phyloP scores from a whole-genome alignment of 169 alveolate genomes.

The Plasmodium gonderi region DNA sequence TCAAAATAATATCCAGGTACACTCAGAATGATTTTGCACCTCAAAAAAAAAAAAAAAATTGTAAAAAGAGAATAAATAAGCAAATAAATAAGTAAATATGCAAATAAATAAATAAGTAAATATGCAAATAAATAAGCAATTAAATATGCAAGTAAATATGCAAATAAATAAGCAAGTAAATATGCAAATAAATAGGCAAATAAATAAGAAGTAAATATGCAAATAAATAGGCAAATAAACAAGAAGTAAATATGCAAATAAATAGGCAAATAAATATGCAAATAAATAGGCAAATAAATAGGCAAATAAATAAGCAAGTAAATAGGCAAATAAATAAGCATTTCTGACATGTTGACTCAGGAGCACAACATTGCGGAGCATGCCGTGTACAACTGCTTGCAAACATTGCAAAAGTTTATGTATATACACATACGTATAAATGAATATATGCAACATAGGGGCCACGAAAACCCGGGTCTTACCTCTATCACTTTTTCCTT shows the following conservation, averaged over 20 bases:
- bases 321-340: too few species aligned
- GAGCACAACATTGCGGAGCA: too few species aligned
- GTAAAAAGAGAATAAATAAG: not conserved
- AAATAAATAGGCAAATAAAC: not conserved
- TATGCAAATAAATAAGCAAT: not conserved
- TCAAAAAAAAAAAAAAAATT: not conserved
- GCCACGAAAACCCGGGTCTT: not conserved
- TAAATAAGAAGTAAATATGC: not conserved
- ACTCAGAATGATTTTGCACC: too few species aligned
- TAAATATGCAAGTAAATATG: not conserved
- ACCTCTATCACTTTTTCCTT: not conserved
- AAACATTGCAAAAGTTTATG: not conserved
- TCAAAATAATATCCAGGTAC: too few species aligned
- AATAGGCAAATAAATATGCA: too few species aligned
- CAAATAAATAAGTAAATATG: not conserved
- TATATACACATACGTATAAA: not conserved
- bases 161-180: not conserved
- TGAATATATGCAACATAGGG: not conserved
- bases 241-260: too few species aligned
- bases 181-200: too few species aligned
- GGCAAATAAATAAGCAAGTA: too few species aligned
- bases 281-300: too few species aligned
- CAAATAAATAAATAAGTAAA: not conserved
- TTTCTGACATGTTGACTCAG: too few species aligned
- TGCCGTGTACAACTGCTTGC: too few species aligned